Evolutionary conservation across 805 yeast genomes (phyloP).

Genomic region (Ogataea paraovalis): DNA sequence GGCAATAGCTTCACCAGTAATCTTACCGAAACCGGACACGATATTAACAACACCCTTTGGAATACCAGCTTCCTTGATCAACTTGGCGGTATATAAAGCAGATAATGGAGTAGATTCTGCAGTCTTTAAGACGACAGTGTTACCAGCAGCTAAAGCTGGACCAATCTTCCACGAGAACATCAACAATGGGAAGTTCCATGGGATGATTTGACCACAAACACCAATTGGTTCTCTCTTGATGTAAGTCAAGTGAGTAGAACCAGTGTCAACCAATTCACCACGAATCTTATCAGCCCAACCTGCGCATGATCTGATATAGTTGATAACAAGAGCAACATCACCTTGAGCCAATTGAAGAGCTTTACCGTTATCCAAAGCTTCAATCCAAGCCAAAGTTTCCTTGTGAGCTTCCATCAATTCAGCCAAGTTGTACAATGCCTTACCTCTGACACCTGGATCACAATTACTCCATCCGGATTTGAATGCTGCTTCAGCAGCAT

Average conservation of each 20-base stretch:
- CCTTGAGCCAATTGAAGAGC: slow-evolving; percentile 61
- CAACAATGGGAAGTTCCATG: slow-evolving; percentile 82
- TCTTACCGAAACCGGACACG: slow-evolving; percentile 70
- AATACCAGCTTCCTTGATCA: slow-evolving; percentile 63
- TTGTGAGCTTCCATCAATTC: slow-evolving; percentile 61
- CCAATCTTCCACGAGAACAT: slow-evolving; percentile 80
- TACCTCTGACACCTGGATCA: slow-evolving; percentile 56
- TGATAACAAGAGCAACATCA: slow-evolving; percentile 61
- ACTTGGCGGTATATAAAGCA: slow-evolving; percentile 58
- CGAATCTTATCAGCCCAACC: slow-evolving; percentile 68
- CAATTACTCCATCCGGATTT: slow-evolving; percentile 49
- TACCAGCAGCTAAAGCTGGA: slow-evolving; percentile 76
- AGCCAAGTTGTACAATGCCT: slow-evolving; percentile 55
- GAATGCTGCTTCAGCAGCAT: slow-evolving; percentile 64
- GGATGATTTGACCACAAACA: slow-evolving; percentile 79
- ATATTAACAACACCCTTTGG: slow-evolving; percentile 76
- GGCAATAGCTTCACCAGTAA: slow-evolving; percentile 68
- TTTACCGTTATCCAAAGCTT: slow-evolving; percentile 76
- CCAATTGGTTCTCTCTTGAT: slow-evolving; percentile 74
- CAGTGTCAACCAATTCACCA: slow-evolving; percentile 64
- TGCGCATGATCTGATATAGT: slow-evolving; percentile 66
- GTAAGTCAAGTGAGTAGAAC: slow-evolving; percentile 58
- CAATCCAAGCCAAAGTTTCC: slow-evolving; percentile 64
- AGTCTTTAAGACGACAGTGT: slow-evolving; percentile 67
- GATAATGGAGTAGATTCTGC: slow-evolving; percentile 77